Conservation (phyloP, 1,284 basidiomycete species). For the Moniliella sp. region DNA sequence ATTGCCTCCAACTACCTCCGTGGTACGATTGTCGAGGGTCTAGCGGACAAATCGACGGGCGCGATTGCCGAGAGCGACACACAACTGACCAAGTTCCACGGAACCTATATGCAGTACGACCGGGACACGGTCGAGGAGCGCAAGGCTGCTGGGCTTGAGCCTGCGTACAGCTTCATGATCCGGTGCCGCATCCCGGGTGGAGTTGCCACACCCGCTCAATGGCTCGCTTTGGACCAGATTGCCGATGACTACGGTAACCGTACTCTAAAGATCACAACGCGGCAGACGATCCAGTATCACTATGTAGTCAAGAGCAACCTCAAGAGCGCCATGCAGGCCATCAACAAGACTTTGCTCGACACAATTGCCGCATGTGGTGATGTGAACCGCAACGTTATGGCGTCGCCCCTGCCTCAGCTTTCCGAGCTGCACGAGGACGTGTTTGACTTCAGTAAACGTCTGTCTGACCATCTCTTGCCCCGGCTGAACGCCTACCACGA, state of each 20-base stretch:
- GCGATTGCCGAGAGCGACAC: conserved; percentile 70
- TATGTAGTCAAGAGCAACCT: conserved; percentile 89
- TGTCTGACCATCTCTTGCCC: conserved; percentile 71
- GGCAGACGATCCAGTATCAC: conserved; percentile 99
- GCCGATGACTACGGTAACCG: conserved; percentile 80
- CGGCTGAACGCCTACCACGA: conserved; percentile 87
- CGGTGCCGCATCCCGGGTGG: conserved; percentile 86
- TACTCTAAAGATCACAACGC: conserved; percentile 90
- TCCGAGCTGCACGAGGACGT: conserved; percentile 66
- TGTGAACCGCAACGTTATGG: conserved; percentile 81
- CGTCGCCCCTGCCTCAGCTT: conserved; percentile 68
- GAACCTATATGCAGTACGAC: conserved; percentile 51
- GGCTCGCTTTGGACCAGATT: conserved; percentile 85
- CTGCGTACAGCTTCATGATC: conserved; percentile 96
- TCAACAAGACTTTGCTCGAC: conserved; percentile 75
- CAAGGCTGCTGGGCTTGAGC: conserved; percentile 72
- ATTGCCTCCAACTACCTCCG: conserved; percentile 81
- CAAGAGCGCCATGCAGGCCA: conserved; percentile 85
- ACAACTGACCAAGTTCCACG: conserved; percentile 96
- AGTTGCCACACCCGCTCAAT: conserved; percentile 72
- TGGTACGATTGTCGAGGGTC: conserved; percentile 78
- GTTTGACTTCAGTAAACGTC: conserved; percentile 60
- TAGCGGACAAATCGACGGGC: conserved; percentile 65
- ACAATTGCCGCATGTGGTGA: conserved; percentile 95
- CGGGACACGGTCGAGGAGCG: conserved; percentile 93